Percentiles rank a stretch among this genome's conserved stretches.
Conservation (phyloP, 2,329 filamentous ascomycete genomes). For the Chaetothyriales sp. region DNA sequence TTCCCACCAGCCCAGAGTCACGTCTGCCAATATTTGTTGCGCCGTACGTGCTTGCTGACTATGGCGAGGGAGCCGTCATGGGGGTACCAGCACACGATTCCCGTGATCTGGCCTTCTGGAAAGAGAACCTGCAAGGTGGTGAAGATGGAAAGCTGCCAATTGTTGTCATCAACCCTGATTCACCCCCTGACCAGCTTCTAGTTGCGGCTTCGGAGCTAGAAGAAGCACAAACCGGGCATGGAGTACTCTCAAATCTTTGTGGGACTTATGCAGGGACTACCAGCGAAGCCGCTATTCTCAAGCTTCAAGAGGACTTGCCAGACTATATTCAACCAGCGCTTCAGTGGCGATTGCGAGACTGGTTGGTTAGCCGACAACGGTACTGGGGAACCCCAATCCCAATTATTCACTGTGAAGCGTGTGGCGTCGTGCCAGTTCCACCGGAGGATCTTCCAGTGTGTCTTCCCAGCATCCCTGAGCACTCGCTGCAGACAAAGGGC, state of each 20-base stretch:
- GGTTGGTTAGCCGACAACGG: constrained; percentile 80
- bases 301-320: constrained; percentile 41
- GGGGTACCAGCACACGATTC: constrained; percentile 75
- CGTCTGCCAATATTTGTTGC: constrained; percentile 64
- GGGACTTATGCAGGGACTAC: constrained; percentile 48
- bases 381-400: constrained; percentile 89
- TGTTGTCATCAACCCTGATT: constrained; percentile 38
- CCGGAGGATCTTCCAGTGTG: constrained; percentile 59
- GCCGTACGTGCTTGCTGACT: constrained; percentile 71
- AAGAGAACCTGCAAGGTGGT: constrained; percentile 38
- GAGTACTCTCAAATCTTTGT: constrained; percentile 51
- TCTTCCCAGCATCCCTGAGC: constrained; percentile 53
- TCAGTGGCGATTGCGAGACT: constrained; percentile 71
- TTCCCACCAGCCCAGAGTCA: constrained; percentile 42
- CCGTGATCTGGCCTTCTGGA: constrained; percentile 69
- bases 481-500: constrained; percentile 52
- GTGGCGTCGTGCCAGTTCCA: constrained; percentile 67
- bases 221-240: constrained; percentile 47
- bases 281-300: constrained; percentile 46
- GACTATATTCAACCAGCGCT: constrained; percentile 26
- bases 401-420: constrained; percentile 64
- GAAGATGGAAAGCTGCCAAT: constrained; percentile 44
- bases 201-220: constrained; percentile 23
- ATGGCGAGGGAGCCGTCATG: constrained; percentile 81
- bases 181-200: constrained; percentile 20